Evolutionary conservation across 2,329 filamentous ascomycete genomes (phyloP).

Genomic region (Stachybotrys echinatus): DNA sequence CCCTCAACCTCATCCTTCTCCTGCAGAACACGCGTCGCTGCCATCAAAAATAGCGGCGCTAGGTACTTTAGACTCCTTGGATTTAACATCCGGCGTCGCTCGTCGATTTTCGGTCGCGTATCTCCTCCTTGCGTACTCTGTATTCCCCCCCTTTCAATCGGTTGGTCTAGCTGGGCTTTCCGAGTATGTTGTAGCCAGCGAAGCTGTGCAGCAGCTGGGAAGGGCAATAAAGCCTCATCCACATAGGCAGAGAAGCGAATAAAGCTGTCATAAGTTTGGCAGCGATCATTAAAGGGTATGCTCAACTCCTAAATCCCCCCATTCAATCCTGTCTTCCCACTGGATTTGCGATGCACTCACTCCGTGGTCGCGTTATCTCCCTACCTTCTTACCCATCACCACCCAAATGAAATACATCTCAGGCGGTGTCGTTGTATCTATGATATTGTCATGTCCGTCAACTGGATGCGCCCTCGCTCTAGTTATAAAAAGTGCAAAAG

Average conservation of each 20-base stretch:
- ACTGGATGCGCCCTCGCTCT: not conserved
- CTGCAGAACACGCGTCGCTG: conserved; percentile 11
- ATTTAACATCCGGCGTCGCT: conserved; percentile 9
- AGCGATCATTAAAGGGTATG: conserved; percentile 16
- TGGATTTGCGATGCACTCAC: not conserved
- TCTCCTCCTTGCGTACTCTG: not conserved
- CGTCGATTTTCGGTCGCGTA: conserved; percentile 2
- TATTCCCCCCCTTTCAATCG: conserved; percentile 2
- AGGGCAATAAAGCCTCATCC: conserved; percentile 9
- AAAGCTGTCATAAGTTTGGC: conserved; percentile 8
- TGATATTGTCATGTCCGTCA: not conserved
- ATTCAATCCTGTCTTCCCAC: not conserved
- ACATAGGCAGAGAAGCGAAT: conserved; percentile 9
- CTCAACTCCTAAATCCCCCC: not conserved
- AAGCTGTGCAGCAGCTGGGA: conserved; percentile 1
- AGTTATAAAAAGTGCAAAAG: not conserved
- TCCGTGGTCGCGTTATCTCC: not conserved
- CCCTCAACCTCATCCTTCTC: conserved; percentile 17
- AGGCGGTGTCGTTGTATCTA: conserved; percentile 1
- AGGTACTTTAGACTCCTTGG: conserved; percentile 12
- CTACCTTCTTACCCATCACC: not conserved
- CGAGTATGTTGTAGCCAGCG: conserved; percentile 28
- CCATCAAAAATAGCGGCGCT: conserved; percentile 16
- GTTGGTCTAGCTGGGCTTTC: conserved; percentile 8
- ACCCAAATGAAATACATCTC: not conserved